These are phyloP conservation scores for Diversispora eburnea DNA, from an alignment of 192 early-diverging fungal genomes.

Conservation along the genomic window DNA sequence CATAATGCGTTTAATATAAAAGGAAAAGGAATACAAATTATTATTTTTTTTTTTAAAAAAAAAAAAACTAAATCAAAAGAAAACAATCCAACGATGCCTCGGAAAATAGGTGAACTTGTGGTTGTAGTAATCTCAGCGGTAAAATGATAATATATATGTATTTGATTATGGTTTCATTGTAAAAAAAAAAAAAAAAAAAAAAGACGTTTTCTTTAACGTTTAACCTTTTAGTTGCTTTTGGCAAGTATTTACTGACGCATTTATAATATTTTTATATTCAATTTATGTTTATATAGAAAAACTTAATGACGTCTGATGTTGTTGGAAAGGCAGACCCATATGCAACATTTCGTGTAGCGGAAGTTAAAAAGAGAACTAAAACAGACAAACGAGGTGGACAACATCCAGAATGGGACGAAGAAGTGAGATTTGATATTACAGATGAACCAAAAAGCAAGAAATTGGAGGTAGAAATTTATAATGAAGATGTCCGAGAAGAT, in stretches of 20 bases:
- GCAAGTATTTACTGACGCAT: background rate
- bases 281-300: conserved; percentile 36
- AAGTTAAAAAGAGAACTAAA: conserved; percentile 40
- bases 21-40: too few species aligned
- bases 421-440: conserved; percentile 35
- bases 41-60: too few species aligned
- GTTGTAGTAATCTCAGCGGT: conserved; percentile 1
- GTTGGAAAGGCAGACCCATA: conserved; percentile 57
- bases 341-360: conserved; percentile 47
- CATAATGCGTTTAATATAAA: too few species aligned
- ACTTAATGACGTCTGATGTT: conserved; percentile 34
- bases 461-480: conserved; percentile 23
- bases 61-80: too few species aligned
- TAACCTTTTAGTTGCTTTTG: too few species aligned
- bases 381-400: conserved; percentile 57
- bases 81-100: background rate
- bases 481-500: conserved; percentile 52
- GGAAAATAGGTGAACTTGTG: conserved; percentile 14
- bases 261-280: background rate
- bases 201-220: too few species aligned
- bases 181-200: too few species aligned
- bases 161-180: background rate
- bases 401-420: conserved; percentile 55
- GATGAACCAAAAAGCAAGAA: conserved; percentile 3
- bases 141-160: background rate